Evolutionary conservation across 2,329 filamentous ascomycete genomes (phyloP), one percentile per base, ranked within the genome.

Genomic region (Thelonectria olida): DNA sequence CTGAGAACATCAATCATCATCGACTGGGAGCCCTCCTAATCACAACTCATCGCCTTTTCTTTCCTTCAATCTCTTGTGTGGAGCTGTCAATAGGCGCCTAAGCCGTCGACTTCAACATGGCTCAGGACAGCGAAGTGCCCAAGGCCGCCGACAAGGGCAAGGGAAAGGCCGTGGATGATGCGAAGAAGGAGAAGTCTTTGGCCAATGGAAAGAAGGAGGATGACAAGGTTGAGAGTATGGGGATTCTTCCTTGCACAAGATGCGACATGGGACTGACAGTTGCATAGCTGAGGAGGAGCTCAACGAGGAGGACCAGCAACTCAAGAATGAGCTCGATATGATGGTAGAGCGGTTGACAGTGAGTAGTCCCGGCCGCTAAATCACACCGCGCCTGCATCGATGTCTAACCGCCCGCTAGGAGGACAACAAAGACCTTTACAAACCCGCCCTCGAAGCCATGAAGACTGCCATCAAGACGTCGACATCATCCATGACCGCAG

Each of bases 401-500:
- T 48, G 25, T 50, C 63, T 74, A 57, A 71, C 65, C 22, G 10
- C 42, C 44, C 22, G 62, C 3, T 73, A 97, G 92, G 96, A 98
- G 82, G 85, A 90, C 68, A 92, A 98, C 80, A 85, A 86, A 68
- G 89, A 88, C 61, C 90, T 98, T 70, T 97, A 98, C 84, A 95
- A 94, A 78, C 88, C 94, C 61, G 92, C 96, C 55, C 84, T 99
- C 69, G 94, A 98, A 79, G 91, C 93, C 69, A 97, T 99, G 88
- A 98, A 97, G 84, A 93, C 90, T 74, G 96, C 93, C 76, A 99
- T 99, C 85, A 98, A 97, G 84, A 99, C 96, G 57, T 97, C 96
- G 62, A 99, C 96, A 68, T 98, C 94, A 61, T 99, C 96, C 45
- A 99, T 99, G 96, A 99, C 96, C 49, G 96, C 96, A 62, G 96